Conservation (phyloP, 2,329 filamentous ascomycete species). For the Penicillium sp. region DNA sequence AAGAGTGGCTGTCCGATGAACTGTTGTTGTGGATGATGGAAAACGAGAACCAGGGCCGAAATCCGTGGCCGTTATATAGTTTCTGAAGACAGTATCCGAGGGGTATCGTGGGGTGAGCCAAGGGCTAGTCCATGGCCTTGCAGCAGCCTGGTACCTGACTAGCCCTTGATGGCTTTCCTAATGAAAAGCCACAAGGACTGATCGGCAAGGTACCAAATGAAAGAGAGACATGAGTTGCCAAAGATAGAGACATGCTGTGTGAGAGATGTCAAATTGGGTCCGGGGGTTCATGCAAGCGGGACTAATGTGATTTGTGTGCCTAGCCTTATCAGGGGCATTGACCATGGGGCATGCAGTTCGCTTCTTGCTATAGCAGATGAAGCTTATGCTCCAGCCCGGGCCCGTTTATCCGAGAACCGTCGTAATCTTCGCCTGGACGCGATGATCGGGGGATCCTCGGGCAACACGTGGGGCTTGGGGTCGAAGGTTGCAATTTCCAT, state of each 20-base stretch:
- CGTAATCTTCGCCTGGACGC: neutral
- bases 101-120: slow-evolving; percentile 12
- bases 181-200: slow-evolving; percentile 16
- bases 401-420: slow-evolving; percentile 11
- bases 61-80: slow-evolving; percentile 22
- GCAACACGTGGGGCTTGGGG: slow-evolving; percentile 17
- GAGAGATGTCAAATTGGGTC: slow-evolving; percentile 19
- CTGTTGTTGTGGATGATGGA: slow-evolving; percentile 17
- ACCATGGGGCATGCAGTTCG: neutral
- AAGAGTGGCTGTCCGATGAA: slow-evolving; percentile 23
- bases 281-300: neutral
- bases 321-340: neutral
- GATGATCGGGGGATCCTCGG: slow-evolving; percentile 4
- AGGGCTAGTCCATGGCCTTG: slow-evolving; percentile 5
- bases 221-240: slow-evolving; percentile 7
- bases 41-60: slow-evolving; percentile 1
- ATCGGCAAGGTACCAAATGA: slow-evolving; percentile 23
- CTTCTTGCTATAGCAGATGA: slow-evolving; percentile 2
- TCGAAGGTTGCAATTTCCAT: slow-evolving; percentile 13
- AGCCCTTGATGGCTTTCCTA: slow-evolving; percentile 19
- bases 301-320: slow-evolving; percentile 8
- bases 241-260: slow-evolving; percentile 4
- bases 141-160: no score
- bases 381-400: slow-evolving; percentile 18
- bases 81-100: slow-evolving; percentile 8